These are phyloP conservation scores for Diaporthe destruens DNA, from an alignment of 2,329 filamentous ascomycete species.

Conservation along the genomic window DNA sequence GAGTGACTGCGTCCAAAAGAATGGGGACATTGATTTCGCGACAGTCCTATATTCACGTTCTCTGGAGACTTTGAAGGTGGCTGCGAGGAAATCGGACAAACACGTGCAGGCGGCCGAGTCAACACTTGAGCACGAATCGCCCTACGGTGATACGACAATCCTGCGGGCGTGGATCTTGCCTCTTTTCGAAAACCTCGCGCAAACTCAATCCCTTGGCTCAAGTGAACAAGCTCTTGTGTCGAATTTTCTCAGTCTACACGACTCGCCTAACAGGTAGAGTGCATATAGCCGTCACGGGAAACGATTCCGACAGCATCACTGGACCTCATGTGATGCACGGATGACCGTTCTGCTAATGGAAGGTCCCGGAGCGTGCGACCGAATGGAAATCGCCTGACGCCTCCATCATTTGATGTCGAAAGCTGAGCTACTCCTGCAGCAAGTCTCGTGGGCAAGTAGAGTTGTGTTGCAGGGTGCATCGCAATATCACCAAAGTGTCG, in stretches of 20 bases:
- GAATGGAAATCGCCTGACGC: background rate
- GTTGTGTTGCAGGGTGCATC: background rate
- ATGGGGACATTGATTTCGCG: background rate
- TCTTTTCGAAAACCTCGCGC: slow-evolving; percentile 11
- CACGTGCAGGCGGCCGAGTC: slow-evolving; percentile 20
- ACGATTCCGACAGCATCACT: background rate
- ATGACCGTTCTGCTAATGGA: background rate
- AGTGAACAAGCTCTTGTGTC: background rate
- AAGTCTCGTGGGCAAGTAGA: slow-evolving; percentile 7
- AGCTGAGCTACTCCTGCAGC: slow-evolving; percentile 6
- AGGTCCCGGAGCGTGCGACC: background rate
- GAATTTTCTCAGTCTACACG: background rate
- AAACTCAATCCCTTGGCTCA: background rate
- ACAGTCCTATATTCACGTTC: background rate
- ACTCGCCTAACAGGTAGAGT: background rate
- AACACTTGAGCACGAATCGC: background rate
- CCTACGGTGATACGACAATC: background rate
- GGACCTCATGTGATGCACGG: background rate
- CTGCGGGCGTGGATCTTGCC: slow-evolving; percentile 6
- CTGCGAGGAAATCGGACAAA: background rate
- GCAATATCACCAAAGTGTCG: background rate
- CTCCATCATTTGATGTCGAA: slow-evolving; percentile 26
- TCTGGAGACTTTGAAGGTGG: slow-evolving; percentile 9
- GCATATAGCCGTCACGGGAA: background rate
- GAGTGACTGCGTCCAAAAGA: slow-evolving; percentile 11